Evolutionary conservation across 1,284 basidiomycete genomes (phyloP).

Genomic region (Puccinia horiana): DNA sequence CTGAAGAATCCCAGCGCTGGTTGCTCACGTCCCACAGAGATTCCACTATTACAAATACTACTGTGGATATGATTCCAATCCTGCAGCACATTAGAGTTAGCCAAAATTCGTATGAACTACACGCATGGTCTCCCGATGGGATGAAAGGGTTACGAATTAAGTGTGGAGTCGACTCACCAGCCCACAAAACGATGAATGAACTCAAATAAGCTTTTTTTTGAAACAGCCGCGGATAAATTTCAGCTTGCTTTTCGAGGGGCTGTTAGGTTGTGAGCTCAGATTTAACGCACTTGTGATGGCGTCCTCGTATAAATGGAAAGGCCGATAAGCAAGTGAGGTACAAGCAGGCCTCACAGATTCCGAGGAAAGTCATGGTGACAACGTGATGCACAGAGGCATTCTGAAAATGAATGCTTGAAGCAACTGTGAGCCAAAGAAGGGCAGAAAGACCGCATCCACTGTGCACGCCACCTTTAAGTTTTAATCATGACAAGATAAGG

Average conservation of each 20-base stretch:
- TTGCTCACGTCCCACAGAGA: slow-evolving; percentile 19
- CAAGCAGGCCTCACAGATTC: slow-evolving; percentile 13
- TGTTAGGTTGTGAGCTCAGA: not conserved
- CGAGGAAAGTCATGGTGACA: not conserved
- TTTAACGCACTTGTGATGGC: slow-evolving; percentile 34
- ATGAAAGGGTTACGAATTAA: not conserved
- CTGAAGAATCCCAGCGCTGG: slow-evolving; percentile 19
- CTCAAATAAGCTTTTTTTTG: slow-evolving; percentile 33
- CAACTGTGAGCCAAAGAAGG: slow-evolving; percentile 24
- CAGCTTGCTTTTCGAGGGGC: not conserved
- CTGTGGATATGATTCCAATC: slow-evolving; percentile 35
- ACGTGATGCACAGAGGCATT: not conserved
- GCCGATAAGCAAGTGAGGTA: slow-evolving; percentile 2
- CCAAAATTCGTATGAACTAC: not conserved
- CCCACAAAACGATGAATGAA: slow-evolving; percentile 47
- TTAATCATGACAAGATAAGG: not conserved
- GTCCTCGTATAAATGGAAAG: slow-evolving; percentile 27
- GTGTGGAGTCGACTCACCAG: slow-evolving; percentile 26
- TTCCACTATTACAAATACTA: slow-evolving; percentile 13
- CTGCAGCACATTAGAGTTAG: slow-evolving; percentile 51
- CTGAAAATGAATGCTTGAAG: slow-evolving; percentile 1
- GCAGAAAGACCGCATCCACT: slow-evolving; percentile 47
- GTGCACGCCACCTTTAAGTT: slow-evolving; percentile 43
- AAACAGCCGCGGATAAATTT: not conserved
- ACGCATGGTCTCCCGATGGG: not conserved